These are phyloP conservation scores for Verbena officinalis DNA, from an alignment of 257 asterid species.

Conservation along the genomic window DNA sequence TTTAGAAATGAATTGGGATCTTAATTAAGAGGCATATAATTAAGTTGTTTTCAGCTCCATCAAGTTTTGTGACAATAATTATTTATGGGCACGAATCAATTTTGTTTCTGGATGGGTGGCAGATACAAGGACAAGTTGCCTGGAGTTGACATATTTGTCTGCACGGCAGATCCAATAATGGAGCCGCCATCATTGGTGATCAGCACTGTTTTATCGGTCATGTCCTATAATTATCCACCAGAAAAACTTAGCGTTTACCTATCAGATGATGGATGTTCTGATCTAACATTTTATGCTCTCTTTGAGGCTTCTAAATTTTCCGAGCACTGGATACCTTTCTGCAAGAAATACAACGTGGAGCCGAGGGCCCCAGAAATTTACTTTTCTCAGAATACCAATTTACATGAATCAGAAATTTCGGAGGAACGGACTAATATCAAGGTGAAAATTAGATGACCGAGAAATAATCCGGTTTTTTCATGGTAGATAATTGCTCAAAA, in stretches of 20 bases:
- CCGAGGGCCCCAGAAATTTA: slow-evolving; percentile 44
- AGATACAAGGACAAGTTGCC: slow-evolving; percentile 41
- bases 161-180: slow-evolving; percentile 49
- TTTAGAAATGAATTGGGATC: too few relatives aligned
- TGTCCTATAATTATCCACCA: slow-evolving; percentile 46
- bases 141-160: slow-evolving; percentile 46
- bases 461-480: neutral
- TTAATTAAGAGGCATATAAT: too few relatives aligned
- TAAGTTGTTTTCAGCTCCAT: neutral
- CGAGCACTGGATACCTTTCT: slow-evolving; percentile 47
- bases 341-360: slow-evolving; percentile 43
- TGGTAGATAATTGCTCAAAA: neutral
- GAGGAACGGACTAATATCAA: slow-evolving; percentile 37
- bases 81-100: too few relatives aligned
- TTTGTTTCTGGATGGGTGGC: slow-evolving; percentile 16
- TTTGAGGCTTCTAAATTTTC: slow-evolving; percentile 45
- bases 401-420: slow-evolving; percentile 12
- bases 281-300: slow-evolving; percentile 49
- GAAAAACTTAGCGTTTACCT: slow-evolving; percentile 40
- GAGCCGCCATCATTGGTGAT: slow-evolving; percentile 51
- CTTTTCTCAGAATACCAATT: slow-evolving; percentile 15
- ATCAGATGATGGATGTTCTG: slow-evolving; percentile 53
- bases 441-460: slow-evolving; percentile 29
- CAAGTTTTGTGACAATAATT: neutral
- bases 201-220: slow-evolving; percentile 45